Conservation (phyloP, 1,284 basidiomycete genomes). For the Naganishia albida region DNA sequence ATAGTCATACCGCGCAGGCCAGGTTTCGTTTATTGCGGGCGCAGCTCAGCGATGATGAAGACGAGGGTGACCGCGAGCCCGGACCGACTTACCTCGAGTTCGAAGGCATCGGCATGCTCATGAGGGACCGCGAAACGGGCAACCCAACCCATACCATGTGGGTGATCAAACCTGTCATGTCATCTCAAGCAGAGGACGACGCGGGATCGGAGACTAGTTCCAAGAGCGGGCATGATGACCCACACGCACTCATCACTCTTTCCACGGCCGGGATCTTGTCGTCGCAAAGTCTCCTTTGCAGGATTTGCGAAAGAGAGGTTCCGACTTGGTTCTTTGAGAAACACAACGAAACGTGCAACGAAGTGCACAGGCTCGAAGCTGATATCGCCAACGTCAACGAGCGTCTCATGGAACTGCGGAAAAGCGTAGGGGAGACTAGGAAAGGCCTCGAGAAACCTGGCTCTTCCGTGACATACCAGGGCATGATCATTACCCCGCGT, state of each 20-base stretch:
- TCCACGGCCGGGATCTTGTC: constrained; percentile 58
- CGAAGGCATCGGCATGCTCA: constrained; percentile 98
- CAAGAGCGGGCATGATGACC: constrained; percentile 8
- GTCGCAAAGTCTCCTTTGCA: constrained; percentile 86
- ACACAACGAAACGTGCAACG: constrained; percentile 98
- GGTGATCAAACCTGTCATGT: constrained; percentile 86
- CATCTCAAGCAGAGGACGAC: constrained; percentile 43
- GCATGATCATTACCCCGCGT: constrained; percentile 49
- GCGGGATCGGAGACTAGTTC: constrained; percentile 2
- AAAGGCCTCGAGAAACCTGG: constrained; percentile 59
- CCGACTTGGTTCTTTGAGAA: constrained; percentile 99
- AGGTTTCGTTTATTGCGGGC: constrained; percentile 74
- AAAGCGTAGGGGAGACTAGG: constrained; percentile 74
- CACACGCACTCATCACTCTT: constrained; percentile 26
- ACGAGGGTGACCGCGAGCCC: constrained; percentile 47
- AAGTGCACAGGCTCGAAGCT: constrained; percentile 93
- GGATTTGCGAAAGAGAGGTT: constrained; percentile 95
- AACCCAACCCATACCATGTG: constrained; percentile 97
- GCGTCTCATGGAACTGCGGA: constrained; percentile 78
- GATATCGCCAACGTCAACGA: constrained; percentile 95
- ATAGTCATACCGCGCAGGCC: constrained; percentile 91
- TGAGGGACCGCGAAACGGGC: constrained; percentile 85
- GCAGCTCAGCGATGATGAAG: constrained; percentile 45
- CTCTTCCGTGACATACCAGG: constrained; percentile 74
- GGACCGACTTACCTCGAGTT: constrained; percentile 75